Evolutionary conservation across 2,329 filamentous ascomycete species (phyloP).

Genomic region (Chaetomium sp.): DNA sequence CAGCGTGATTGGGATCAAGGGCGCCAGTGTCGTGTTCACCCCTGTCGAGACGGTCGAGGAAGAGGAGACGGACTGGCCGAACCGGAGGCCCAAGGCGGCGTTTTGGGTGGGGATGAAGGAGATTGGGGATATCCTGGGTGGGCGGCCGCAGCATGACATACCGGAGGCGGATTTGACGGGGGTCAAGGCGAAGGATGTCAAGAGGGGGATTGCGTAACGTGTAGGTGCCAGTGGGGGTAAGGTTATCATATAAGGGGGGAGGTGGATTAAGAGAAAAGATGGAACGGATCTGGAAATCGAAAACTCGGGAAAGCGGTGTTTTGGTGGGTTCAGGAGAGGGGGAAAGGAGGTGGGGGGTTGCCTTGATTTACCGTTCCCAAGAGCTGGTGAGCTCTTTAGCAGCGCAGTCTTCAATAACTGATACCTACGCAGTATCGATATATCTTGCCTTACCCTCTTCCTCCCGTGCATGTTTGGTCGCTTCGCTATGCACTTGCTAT

Average conservation of each 20-base stretch:
- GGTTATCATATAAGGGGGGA: background rate
- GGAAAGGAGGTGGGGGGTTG: too few species aligned
- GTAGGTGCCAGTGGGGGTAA: too few species aligned
- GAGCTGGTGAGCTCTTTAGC: too few species aligned
- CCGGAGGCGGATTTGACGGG: constrained; percentile 48
- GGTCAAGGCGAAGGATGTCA: constrained; percentile 52
- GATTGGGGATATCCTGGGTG: constrained; percentile 78
- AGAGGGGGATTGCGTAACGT: constrained; percentile 41
- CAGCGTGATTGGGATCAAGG: constrained; percentile 85
- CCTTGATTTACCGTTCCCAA: too few species aligned
- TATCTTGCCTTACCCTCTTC: too few species aligned
- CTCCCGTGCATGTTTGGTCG: too few species aligned
- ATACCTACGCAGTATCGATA: too few species aligned
- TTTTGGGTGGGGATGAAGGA: constrained; percentile 79
- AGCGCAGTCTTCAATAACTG: too few species aligned
- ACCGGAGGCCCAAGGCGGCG: constrained; percentile 73
- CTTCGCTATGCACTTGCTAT: too few species aligned
- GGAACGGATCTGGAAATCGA: background rate
- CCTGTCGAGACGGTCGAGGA: constrained; percentile 75
- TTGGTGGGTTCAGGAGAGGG: too few species aligned
- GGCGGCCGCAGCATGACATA: constrained; percentile 50
- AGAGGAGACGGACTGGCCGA: constrained; percentile 86
- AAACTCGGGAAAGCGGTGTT: too few species aligned
- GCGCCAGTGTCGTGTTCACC: constrained; percentile 81
- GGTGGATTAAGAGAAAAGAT: background rate